Percentiles rank a stretch among this genome's conserved stretches.
These are phyloP conservation scores for Aspergillus neotritici DNA, from an alignment of 2,329 filamentous ascomycete species.

Conservation along the genomic window DNA sequence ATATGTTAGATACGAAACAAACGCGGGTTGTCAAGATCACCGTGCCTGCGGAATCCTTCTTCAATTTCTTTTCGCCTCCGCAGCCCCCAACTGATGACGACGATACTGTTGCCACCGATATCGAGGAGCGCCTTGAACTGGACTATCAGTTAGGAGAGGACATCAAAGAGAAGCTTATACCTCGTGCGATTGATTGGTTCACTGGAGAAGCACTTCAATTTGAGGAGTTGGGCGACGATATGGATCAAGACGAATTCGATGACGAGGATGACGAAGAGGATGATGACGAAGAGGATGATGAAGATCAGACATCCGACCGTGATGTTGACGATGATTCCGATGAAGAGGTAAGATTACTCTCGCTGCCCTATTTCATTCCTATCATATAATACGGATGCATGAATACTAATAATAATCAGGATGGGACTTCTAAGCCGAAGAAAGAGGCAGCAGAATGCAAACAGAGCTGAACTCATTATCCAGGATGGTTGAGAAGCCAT, in stretches of 20 bases:
- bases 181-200: slow-evolving; percentile 98
- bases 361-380: slow-evolving; percentile 1
- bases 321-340: slow-evolving; percentile 60
- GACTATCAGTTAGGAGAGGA: slow-evolving; percentile 99
- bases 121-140: slow-evolving; percentile 94
- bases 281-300: slow-evolving; percentile 81
- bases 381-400: background rate
- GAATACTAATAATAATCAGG: slow-evolving; percentile 48
- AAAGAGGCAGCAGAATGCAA: slow-evolving; percentile 95
- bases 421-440: slow-evolving; percentile 83
- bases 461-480: slow-evolving; percentile 62
- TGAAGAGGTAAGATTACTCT: slow-evolving; percentile 40
- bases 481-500: too few relatives aligned
- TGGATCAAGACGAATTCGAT: slow-evolving; percentile 76
- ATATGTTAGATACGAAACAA: slow-evolving; percentile 81
- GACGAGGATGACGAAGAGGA: slow-evolving; percentile 92
- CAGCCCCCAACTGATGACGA: slow-evolving; percentile 70
- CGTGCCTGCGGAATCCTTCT: slow-evolving; percentile 96
- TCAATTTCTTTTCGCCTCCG: slow-evolving; percentile 98
- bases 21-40: slow-evolving; percentile 99
- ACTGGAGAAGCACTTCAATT: slow-evolving; percentile 96
- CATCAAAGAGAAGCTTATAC: slow-evolving; percentile 99
- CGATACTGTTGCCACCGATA: slow-evolving; percentile 71
- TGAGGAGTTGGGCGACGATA: slow-evolving; percentile 84
- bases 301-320: slow-evolving; percentile 63